Base-by-base conservation (phyloP, 257 asterid species). In the Galeopsis tetrahit region DNA sequence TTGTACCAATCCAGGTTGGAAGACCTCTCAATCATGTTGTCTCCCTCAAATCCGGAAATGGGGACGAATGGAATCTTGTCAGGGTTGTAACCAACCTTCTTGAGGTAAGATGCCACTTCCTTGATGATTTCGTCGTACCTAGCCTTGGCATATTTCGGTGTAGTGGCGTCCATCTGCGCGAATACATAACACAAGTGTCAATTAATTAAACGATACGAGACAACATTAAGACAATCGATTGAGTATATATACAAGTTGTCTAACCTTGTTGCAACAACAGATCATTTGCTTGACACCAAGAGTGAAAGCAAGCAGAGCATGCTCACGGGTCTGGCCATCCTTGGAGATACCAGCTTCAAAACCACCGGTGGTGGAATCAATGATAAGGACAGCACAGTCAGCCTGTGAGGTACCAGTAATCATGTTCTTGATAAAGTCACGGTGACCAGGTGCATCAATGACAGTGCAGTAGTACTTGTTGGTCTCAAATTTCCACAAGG, bases 301-400 rank as follows among this genome's bases (percentile, higher is more conserved):
- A 34, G 96, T 89, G 80, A 89, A 89, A 63, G 96, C 94, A 73
- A 89, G 92, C 68, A 89, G 63, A 0, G 96, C 96, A 42, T 89
- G 96, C 85, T 89, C 96, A 73, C 96, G 92, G 63, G 96, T 89
- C 87, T 89, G 96, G 10, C 96, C 96, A 44, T 87, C 96, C 90
- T 89, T 89, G 13, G 96, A 89, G 46, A 89, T 89, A 77, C 96
- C 94, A 60, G 96, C 96, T 77, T 89, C 96, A 46, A 89, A 89
- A 75, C 96, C 96, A 78, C 96, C 96, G 81, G 94, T 89, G 75
- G 96, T 89, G 58, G 96, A 89, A 72, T 89, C 96, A 4, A 89
- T 89, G 70, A 89, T 89, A 2, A 89, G 90, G 43, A 89, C 92
- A 14, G 96, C 96, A 71, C 96, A 89, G 40, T 89, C 96, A 66